Evolutionary conservation across 805 yeast genomes (phyloP).

Genomic region (Tetrapisispora nanseiensis): DNA sequence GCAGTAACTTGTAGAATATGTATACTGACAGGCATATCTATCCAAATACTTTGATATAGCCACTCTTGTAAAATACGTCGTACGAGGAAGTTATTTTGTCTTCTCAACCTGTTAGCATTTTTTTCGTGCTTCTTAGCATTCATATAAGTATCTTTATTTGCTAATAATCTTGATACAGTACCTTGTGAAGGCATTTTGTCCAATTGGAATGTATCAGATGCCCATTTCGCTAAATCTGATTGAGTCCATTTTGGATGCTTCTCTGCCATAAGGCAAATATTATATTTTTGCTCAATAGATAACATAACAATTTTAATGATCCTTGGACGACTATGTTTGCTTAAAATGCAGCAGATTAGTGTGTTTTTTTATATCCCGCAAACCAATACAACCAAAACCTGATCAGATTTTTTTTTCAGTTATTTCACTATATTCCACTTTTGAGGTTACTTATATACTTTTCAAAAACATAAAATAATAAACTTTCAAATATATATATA

Average conservation of each 20-base stretch:
- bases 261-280: slow-evolving; percentile 57
- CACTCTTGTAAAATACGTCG: slow-evolving; percentile 57
- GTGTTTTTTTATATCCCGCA: too few species aligned
- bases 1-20: slow-evolving; percentile 58
- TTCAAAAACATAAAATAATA: too few species aligned
- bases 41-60: slow-evolving; percentile 61
- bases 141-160: slow-evolving; percentile 41
- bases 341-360: too few species aligned
- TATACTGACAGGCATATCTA: slow-evolving; percentile 51
- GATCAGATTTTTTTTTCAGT: too few species aligned
- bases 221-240: slow-evolving; percentile 56
- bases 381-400: too few species aligned
- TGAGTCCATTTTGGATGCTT: slow-evolving; percentile 61
- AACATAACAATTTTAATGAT: slow-evolving; percentile 4
- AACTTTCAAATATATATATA: too few species aligned
- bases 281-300: slow-evolving; percentile 46
- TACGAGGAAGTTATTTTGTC: slow-evolving; percentile 44
- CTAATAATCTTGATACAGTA: slow-evolving; percentile 51
- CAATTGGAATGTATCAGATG: slow-evolving; percentile 44
- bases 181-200: slow-evolving; percentile 55
- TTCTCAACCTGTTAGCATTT: slow-evolving; percentile 38
- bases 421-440: too few species aligned
- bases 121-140: slow-evolving; percentile 37
- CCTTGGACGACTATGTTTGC: too few species aligned
- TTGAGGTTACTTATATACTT: too few species aligned